These are phyloP conservation scores for Elongisporangium anandrum DNA, from an alignment of 352 stramenopile species.

Conservation along the genomic window DNA sequence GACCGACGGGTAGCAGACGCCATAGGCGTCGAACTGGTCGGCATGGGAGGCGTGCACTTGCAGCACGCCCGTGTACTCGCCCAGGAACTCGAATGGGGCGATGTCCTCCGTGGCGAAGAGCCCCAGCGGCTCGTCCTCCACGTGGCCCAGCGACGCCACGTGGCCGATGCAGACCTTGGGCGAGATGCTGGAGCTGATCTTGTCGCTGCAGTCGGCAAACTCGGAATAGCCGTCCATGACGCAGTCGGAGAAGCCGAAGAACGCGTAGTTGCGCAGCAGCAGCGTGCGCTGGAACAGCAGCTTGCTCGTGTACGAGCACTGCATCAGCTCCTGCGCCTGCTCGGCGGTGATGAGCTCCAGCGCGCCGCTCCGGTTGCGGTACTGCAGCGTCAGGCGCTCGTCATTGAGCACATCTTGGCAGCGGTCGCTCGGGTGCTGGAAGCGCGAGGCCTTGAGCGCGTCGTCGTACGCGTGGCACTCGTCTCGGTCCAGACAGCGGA, in stretches of 20 bases:
- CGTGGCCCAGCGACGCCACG: slow-evolving; percentile 33
- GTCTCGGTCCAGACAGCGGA: slow-evolving; percentile 59
- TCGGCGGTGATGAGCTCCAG: slow-evolving; percentile 38
- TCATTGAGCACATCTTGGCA: slow-evolving; percentile 29
- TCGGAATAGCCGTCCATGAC: slow-evolving; percentile 47
- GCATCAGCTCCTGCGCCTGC: slow-evolving; percentile 54
- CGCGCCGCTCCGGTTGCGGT: slow-evolving; percentile 21
- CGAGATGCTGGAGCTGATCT: slow-evolving; percentile 26
- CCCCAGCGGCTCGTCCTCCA: slow-evolving; percentile 47
- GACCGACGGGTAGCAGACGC: slow-evolving; percentile 63
- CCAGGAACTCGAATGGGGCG: slow-evolving; percentile 34
- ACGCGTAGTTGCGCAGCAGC: slow-evolving; percentile 72
- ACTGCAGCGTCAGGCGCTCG: slow-evolving; percentile 32
- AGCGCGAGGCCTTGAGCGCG: slow-evolving; percentile 22
- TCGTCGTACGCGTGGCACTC: slow-evolving; percentile 55
- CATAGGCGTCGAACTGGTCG: slow-evolving; percentile 57
- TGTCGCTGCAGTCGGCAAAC: slow-evolving; percentile 9
- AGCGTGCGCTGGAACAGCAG: slow-evolving; percentile 63
- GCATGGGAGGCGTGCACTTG: slow-evolving; percentile 36
- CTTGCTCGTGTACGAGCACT: slow-evolving; percentile 67
- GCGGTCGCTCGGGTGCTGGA: slow-evolving; percentile 28
- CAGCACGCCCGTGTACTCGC: slow-evolving; percentile 67
- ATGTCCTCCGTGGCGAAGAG: slow-evolving; percentile 62
- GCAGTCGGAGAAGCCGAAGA: slow-evolving; percentile 66
- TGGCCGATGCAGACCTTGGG: slow-evolving; percentile 50